Evolutionary conservation across 1,139 yeast genomes (phyloP).

Genomic region (Pichia sp.): DNA sequence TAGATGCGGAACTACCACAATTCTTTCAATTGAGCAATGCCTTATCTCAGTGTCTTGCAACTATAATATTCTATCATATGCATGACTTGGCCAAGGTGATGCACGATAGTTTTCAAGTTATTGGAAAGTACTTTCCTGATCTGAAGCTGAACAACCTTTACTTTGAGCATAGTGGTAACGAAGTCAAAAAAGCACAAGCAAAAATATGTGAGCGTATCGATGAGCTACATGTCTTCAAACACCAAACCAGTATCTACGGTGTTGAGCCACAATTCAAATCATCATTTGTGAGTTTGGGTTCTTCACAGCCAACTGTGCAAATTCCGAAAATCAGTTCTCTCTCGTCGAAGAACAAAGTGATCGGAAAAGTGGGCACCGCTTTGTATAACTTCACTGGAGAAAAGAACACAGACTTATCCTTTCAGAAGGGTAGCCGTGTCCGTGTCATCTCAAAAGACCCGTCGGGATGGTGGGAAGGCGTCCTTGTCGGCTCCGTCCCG

Average conservation of each 20-base stretch:
- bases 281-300: too few species aligned
- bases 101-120: constrained; percentile 14
- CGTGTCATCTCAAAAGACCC: constrained; percentile 27
- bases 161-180: constrained; percentile 6
- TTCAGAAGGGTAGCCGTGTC: constrained; percentile 34
- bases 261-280: not conserved
- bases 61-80: constrained; percentile 29
- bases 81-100: constrained; percentile 29
- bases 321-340: too few species aligned
- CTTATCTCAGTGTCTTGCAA: constrained; percentile 27
- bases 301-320: too few species aligned
- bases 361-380: constrained; percentile 27
- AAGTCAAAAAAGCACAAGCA: too few species aligned
- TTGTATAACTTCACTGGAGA: constrained; percentile 30
- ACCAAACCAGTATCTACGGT: not conserved
- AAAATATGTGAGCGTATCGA: constrained; percentile 25
- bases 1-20: constrained; percentile 29
- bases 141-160: constrained; percentile 9
- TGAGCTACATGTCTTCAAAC: constrained; percentile 3
- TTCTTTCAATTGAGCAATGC: constrained; percentile 29
- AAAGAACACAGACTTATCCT: constrained; percentile 32
- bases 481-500: constrained; percentile 24
- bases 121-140: constrained; percentile 15
- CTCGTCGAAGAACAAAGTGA: not conserved
- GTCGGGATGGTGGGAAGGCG: constrained; percentile 41